A percentile compares a stretch with the other conserved stretches of the same genome.
Evolutionary conservation across 129 eudicot genomes (phyloP).

Genomic region (Oenanthe sinensis): DNA sequence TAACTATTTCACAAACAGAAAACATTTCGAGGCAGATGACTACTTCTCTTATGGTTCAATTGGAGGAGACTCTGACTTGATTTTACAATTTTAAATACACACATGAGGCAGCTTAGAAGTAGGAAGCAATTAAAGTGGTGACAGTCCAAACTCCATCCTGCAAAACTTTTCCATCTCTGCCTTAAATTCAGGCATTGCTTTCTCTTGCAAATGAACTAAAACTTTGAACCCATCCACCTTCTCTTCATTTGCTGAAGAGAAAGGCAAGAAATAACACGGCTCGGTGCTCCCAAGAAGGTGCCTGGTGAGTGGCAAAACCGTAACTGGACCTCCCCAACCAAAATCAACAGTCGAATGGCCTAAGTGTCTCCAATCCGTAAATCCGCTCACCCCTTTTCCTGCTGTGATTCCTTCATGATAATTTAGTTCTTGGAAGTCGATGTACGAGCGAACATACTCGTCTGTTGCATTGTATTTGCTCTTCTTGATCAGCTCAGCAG

Average conservation of each 20-base stretch:
- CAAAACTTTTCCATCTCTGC: constrained; percentile 53
- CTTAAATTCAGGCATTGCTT: constrained; percentile 33
- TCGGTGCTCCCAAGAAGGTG: constrained; percentile 59
- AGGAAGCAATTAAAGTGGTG: neutral
- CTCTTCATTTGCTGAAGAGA: constrained; percentile 42
- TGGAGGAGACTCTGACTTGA: neutral
- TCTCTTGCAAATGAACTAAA: constrained; percentile 40
- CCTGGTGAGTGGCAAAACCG: constrained; percentile 63
- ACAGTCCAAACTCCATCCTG: constrained; percentile 26
- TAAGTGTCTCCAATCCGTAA: constrained; percentile 88
- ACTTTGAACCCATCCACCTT: constrained; percentile 59
- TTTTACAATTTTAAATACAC: neutral
- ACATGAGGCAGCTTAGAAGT: neutral
- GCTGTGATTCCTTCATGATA: constrained; percentile 55
- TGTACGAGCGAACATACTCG: constrained; percentile 59
- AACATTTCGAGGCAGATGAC: no score
- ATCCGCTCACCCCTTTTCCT: constrained; percentile 57
- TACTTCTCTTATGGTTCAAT: neutral
- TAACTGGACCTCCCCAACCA: constrained; percentile 84
- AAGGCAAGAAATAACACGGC: constrained; percentile 73
- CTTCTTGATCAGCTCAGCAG: constrained; percentile 49
- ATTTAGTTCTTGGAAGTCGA: constrained; percentile 60
- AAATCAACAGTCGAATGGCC: constrained; percentile 82
- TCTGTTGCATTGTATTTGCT: constrained; percentile 52
- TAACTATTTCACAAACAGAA: no score